Evolutionary conservation across 345 rosid species (phyloP).

Genomic region (Turritis glabra): DNA sequence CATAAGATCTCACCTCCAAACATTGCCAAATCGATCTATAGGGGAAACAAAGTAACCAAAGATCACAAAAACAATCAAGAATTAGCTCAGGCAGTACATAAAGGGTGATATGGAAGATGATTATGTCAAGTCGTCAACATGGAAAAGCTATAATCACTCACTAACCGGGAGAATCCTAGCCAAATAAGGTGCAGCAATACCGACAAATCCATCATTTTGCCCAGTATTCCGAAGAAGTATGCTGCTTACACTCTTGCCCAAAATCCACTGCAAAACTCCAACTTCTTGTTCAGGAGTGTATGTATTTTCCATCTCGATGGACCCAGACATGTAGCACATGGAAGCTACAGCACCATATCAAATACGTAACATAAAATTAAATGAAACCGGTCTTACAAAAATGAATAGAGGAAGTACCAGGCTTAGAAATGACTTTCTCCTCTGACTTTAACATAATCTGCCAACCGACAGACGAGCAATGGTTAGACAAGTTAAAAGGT

Average conservation of each 20-base stretch:
- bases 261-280: slow-evolving; percentile 96
- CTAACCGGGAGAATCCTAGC: slow-evolving; percentile 97
- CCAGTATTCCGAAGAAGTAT: slow-evolving; percentile 67
- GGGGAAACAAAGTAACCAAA: slow-evolving; percentile 25
- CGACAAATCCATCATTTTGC: slow-evolving; percentile 79
- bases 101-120: slow-evolving; percentile 2
- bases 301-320: slow-evolving; percentile 84
- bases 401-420: slow-evolving; percentile 51
- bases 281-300: slow-evolving; percentile 87
- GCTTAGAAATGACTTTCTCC: slow-evolving; percentile 79
- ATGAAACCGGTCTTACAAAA: not conserved
- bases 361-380: too few relatives aligned
- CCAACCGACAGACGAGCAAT: slow-evolving; percentile 29
- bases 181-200: slow-evolving; percentile 92
- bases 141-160: slow-evolving; percentile 24
- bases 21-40: slow-evolving; percentile 87
- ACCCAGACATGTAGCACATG: slow-evolving; percentile 98
- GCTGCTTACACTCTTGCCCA: slow-evolving; percentile 82
- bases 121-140: not conserved
- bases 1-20: slow-evolving; percentile 93
- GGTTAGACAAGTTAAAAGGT: not conserved
- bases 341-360: slow-evolving; percentile 50
- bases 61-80: not conserved
- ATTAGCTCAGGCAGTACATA: not conserved
- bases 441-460: slow-evolving; percentile 95